Evolutionary conservation across 2,329 filamentous ascomycete species (phyloP).

Genomic region (Hymenoscyphus linearis): DNA sequence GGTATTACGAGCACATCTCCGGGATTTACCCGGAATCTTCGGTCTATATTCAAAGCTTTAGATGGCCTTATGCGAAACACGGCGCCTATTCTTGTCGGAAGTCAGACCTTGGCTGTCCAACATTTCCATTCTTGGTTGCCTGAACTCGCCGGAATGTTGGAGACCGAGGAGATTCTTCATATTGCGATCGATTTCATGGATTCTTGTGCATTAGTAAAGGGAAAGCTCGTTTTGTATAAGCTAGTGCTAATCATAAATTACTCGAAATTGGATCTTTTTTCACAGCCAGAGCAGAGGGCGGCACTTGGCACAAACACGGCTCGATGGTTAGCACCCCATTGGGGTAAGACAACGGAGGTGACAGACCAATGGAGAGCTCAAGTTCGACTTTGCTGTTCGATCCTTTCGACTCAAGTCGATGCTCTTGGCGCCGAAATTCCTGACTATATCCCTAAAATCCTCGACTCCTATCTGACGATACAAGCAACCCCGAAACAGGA

Average conservation of each 20-base stretch:
- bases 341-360: constrained; percentile 70
- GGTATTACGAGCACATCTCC: constrained; percentile 72
- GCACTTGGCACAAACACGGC: constrained; percentile 76
- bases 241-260: constrained; percentile 91
- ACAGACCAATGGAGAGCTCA: constrained; percentile 89
- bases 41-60: constrained; percentile 82
- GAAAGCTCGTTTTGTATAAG: constrained; percentile 88
- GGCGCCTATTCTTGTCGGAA: constrained; percentile 82
- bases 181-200: constrained; percentile 93
- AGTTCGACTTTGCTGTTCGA: constrained; percentile 86
- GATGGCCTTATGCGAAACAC: constrained; percentile 85
- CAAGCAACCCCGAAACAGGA: constrained; percentile 48
- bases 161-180: constrained; percentile 79
- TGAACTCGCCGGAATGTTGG: constrained; percentile 72
- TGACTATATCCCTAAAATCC: constrained; percentile 83
- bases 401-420: constrained; percentile 79
- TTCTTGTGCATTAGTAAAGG: constrained; percentile 79
- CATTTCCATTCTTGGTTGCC: constrained; percentile 98
- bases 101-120: constrained; percentile 90
- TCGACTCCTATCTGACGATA: constrained; percentile 81
- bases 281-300: constrained; percentile 67
- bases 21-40: constrained; percentile 75
- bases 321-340: constrained; percentile 88
- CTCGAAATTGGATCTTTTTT: constrained; percentile 75
- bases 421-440: constrained; percentile 76